Evolutionary conservation across 1,284 basidiomycete species (phyloP).

Genomic region (Volvariella volvacea): DNA sequence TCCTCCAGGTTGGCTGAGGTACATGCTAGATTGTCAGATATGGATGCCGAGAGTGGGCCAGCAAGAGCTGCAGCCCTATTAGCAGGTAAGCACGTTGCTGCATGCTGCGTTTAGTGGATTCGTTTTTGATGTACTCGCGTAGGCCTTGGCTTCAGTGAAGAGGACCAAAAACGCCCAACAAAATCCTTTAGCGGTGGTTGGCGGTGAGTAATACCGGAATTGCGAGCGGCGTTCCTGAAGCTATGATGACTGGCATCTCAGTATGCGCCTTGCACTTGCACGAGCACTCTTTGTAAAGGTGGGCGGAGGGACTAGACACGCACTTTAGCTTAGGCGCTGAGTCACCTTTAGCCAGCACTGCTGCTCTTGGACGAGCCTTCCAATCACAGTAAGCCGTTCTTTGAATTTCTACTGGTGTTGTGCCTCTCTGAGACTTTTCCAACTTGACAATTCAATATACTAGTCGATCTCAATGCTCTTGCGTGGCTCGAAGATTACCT

Average conservation of each 20-base stretch:
- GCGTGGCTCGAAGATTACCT: constrained; percentile 94
- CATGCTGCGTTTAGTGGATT: background rate
- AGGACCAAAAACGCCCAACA: constrained; percentile 80
- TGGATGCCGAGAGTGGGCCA: constrained; percentile 97
- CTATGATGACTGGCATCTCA: too few relatives aligned
- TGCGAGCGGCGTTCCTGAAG: too few relatives aligned
- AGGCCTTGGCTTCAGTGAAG: constrained; percentile 88
- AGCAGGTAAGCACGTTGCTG: constrained; percentile 49
- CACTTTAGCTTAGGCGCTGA: background rate
- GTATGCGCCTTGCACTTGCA: constrained; percentile 81
- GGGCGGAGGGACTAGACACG: constrained; percentile 9
- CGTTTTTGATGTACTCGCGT: constrained; percentile 1
- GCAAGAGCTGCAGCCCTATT: constrained; percentile 87
- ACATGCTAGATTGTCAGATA: constrained; percentile 87
- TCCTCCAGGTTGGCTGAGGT: constrained; percentile 85
- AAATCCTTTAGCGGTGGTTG: constrained; percentile 96
- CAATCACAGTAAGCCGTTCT: constrained; percentile 89
- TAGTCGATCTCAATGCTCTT: constrained; percentile 75
- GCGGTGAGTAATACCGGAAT: constrained; percentile 49
- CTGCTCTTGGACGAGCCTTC: constrained; percentile 94
- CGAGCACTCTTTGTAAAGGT: constrained; percentile 94
- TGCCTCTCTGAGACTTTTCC: too few relatives aligned
- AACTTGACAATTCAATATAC: too few relatives aligned
- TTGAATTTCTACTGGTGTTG: too few relatives aligned
- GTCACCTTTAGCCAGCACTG: constrained; percentile 53